Conservation (phyloP, 208 protist species). For the Leishmania aethiopica region DNA sequence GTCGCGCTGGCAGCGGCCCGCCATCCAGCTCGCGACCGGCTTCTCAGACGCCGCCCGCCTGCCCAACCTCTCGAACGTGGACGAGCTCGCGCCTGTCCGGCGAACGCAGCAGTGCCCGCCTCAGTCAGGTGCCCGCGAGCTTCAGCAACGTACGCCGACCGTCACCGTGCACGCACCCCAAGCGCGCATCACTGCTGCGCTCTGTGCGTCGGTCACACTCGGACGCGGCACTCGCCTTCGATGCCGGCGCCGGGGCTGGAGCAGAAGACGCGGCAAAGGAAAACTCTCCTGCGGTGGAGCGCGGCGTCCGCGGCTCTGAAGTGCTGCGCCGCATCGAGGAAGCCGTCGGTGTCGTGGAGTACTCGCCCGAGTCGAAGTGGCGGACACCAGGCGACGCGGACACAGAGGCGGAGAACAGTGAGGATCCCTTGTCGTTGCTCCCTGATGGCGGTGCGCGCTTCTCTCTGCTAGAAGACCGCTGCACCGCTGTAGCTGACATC, state of each 20-base stretch:
- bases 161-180: slow-evolving; percentile 25
- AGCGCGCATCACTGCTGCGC: slow-evolving; percentile 19
- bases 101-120: slow-evolving; percentile 11
- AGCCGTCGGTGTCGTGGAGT: slow-evolving; percentile 20
- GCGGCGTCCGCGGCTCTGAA: slow-evolving; percentile 20
- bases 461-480: slow-evolving; percentile 11
- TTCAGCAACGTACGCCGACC: slow-evolving; percentile 16
- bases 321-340: slow-evolving; percentile 29
- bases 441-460: background rate
- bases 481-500: slow-evolving; percentile 29
- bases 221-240: background rate
- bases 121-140: slow-evolving; percentile 16
- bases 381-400: background rate
- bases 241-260: background rate
- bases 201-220: background rate
- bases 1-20: slow-evolving; percentile 12
- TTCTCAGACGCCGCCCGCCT: slow-evolving; percentile 21
- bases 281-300: slow-evolving; percentile 8
- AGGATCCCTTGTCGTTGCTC: background rate
- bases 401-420: background rate
- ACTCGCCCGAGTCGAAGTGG: slow-evolving; percentile 24
- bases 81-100: slow-evolving; percentile 13
- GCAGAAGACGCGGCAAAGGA: slow-evolving; percentile 12
- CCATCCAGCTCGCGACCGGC: slow-evolving; percentile 2
- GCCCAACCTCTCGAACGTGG: slow-evolving; percentile 6